Evolutionary conservation across 352 stramenopile species (phyloP).

Genomic region (Pythium myriotylum): DNA sequence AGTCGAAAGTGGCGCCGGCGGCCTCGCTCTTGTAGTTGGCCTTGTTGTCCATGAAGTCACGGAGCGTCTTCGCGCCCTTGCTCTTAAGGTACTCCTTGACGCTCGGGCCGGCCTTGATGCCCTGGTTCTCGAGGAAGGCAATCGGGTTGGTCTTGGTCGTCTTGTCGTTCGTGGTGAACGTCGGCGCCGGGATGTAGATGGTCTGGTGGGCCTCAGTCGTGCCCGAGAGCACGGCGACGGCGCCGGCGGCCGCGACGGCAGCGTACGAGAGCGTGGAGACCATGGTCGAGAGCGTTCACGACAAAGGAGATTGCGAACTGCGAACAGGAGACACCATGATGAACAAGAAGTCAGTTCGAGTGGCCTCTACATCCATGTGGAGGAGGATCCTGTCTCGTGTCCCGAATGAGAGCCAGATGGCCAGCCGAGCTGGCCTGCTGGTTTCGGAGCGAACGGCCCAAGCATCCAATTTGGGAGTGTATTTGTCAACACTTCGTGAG

Average conservation of each 20-base stretch:
- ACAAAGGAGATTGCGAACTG: neutral
- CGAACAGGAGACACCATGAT: too few species aligned
- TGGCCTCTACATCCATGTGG: too few species aligned
- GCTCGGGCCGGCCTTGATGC: conserved; percentile 40
- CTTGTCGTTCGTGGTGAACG: conserved; percentile 22
- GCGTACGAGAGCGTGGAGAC: conserved; percentile 10
- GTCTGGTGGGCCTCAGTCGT: conserved; percentile 20
- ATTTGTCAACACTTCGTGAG: too few species aligned
- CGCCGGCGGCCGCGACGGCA: neutral
- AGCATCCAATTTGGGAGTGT: too few species aligned
- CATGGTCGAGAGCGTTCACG: neutral
- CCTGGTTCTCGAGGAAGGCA: conserved; percentile 42
- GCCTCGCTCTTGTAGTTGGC: conserved; percentile 44
- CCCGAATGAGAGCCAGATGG: too few species aligned
- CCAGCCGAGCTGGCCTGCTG: too few species aligned
- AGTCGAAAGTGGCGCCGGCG: conserved; percentile 30
- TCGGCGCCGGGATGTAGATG: conserved; percentile 14
- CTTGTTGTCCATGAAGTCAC: conserved; percentile 42
- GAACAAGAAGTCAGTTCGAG: neutral
- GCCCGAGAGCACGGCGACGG: conserved; percentile 3
- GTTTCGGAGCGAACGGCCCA: too few species aligned
- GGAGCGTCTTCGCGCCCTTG: conserved; percentile 41
- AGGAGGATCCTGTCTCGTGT: too few species aligned
- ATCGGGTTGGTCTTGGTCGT: conserved; percentile 30
- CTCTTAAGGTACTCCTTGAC: conserved; percentile 48